These are phyloP conservation scores for Serendipita indica DNA, from an alignment of 768 basidiomycete species.

Conservation along the genomic window DNA sequence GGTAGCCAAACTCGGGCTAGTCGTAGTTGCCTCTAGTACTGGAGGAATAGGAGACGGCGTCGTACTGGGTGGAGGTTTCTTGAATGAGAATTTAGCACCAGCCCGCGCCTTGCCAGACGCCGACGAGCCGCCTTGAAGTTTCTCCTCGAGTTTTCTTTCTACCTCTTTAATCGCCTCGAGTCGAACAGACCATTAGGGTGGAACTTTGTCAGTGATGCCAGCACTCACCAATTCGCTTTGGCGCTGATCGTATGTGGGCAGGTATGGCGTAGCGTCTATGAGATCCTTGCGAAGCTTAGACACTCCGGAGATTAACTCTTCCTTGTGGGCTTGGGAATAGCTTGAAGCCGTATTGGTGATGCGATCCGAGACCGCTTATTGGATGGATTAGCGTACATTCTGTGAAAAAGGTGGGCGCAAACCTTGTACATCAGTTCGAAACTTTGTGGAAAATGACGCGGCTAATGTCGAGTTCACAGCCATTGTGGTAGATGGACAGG, in stretches of 20 bases:
- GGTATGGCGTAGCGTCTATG: conserved; percentile 43
- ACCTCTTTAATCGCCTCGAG: conserved; percentile 50
- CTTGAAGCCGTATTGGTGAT: background rate
- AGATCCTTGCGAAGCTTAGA: conserved; percentile 48
- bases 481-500: background rate
- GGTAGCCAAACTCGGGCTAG: too few relatives aligned
- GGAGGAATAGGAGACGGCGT: background rate
- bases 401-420: too few relatives aligned
- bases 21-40: background rate
- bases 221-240: conserved; percentile 49
- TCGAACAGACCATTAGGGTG: background rate
- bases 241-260: conserved; percentile 62
- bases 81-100: conserved; percentile 51
- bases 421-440: conserved; percentile 1
- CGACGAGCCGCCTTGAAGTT: background rate
- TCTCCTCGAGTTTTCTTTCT: conserved; percentile 36
- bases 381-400: background rate
- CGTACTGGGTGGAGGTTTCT: conserved; percentile 20
- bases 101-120: background rate
- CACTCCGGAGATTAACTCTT: conserved; percentile 32
- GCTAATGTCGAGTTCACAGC: background rate
- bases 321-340: background rate
- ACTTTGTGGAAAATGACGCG: background rate
- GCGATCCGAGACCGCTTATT: background rate
- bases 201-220: background rate